These are phyloP conservation scores for Dissophora ornata DNA, from an alignment of 192 early-diverging fungal species.

Conservation along the genomic window DNA sequence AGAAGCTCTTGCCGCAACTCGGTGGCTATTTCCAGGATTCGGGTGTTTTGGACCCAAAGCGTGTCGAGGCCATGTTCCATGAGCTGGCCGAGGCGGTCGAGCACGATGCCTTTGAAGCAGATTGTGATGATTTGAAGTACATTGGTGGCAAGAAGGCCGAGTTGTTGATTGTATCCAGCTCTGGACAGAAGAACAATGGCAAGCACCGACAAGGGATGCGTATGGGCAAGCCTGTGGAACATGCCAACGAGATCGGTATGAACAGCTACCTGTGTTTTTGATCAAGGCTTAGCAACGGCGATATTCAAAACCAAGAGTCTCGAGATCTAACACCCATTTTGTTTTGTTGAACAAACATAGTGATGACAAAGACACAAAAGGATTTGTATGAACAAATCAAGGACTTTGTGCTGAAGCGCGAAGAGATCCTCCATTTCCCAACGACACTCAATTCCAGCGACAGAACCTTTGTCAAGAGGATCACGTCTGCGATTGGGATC, in stretches of 20 bases:
- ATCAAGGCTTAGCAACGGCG: too few relatives aligned
- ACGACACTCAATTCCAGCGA: conserved; percentile 56
- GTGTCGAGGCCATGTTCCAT: conserved; percentile 72
- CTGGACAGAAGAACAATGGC: conserved; percentile 32
- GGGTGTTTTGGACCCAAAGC: conserved; percentile 72
- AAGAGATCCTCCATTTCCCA: conserved; percentile 60
- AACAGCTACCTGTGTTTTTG: too few relatives aligned
- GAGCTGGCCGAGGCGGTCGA: conserved; percentile 67
- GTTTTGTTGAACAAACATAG: too few relatives aligned
- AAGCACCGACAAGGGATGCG: conserved; percentile 50
- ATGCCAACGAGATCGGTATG: conserved; percentile 41
- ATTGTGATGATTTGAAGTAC: conserved; percentile 58
- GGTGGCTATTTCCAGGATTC: conserved; percentile 92
- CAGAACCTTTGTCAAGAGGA: conserved; percentile 60
- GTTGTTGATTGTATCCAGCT: conserved; percentile 25
- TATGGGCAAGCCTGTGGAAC: conserved; percentile 48
- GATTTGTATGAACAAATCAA: conserved; percentile 62
- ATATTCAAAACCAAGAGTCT: too few relatives aligned
- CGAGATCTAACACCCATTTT: too few relatives aligned
- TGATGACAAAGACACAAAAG: conserved; percentile 62
- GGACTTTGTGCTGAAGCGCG: conserved; percentile 56
- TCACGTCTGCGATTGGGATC: conserved; percentile 61
- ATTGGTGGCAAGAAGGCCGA: conserved; percentile 61
- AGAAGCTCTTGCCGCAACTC: conserved; percentile 69
- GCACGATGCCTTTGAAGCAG: conserved; percentile 60